phyloP scores from a whole-genome alignment of 768 basidiomycete species.

The Mycena filopes region DNA sequence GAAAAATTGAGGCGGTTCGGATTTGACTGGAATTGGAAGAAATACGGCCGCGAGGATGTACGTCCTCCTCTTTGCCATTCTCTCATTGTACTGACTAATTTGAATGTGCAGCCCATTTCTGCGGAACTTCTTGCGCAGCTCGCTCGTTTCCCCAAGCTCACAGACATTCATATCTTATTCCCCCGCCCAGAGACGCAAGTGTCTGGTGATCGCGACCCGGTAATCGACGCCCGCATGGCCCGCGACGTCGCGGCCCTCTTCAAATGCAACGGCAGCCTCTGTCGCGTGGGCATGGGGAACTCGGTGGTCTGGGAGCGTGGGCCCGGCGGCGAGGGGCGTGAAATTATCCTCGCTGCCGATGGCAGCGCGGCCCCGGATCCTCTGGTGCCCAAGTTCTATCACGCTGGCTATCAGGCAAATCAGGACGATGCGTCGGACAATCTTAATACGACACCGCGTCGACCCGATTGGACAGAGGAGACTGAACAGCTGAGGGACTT shows the following conservation, averaged over 20 bases:
- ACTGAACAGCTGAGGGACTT: constrained; percentile 23
- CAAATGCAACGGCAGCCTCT: constrained; percentile 10
- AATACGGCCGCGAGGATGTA: constrained; percentile 13
- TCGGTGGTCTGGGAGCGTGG: constrained; percentile 23
- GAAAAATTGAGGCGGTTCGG: constrained; percentile 18
- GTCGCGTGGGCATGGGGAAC: constrained; percentile 20
- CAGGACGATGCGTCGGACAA: neutral
- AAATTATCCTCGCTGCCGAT: constrained; percentile 17
- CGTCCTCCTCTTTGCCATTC: neutral
- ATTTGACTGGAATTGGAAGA: constrained; percentile 5
- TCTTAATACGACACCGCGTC: constrained; percentile 11
- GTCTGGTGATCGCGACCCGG: neutral
- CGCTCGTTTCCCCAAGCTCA: constrained; percentile 31
- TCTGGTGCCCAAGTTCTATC: constrained; percentile 23
- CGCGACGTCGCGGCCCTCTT: constrained; percentile 34
- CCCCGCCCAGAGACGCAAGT: constrained; percentile 32
- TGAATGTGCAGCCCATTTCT: constrained; percentile 26
- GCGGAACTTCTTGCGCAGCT: constrained; percentile 27
- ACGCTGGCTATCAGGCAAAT: constrained; percentile 25
- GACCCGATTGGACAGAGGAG: constrained; percentile 13
- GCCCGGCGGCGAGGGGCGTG: neutral
- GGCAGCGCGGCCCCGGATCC: constrained; percentile 10
- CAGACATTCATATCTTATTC: constrained; percentile 35
- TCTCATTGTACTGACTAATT: neutral
- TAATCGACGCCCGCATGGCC: constrained; percentile 19